A percentile compares a stretch with the other conserved stretches of the same genome.
Evolutionary conservation across 495 filamentous ascomycete species (phyloP).

Genomic region (Penicillium fimorum): DNA sequence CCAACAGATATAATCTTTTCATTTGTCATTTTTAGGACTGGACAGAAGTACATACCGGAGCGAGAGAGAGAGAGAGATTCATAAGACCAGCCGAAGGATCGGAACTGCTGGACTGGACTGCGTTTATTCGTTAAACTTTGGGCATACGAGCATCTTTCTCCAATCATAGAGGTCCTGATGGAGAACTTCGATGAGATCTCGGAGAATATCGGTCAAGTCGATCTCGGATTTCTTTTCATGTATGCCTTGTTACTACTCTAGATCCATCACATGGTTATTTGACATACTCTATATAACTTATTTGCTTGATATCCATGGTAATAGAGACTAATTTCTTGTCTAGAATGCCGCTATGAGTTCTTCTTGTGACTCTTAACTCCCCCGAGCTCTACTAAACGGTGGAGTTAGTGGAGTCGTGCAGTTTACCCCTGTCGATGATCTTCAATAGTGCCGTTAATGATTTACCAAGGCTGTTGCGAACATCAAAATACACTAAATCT

Average conservation of each 20-base stretch:
- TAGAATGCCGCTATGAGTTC: neutral
- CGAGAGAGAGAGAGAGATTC: neutral
- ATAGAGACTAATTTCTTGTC: too few species aligned
- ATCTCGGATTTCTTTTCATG: slow-evolving; percentile 1
- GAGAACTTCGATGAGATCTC: slow-evolving; percentile 6
- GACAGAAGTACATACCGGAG: neutral
- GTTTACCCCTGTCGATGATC: neutral
- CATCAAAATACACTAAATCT: neutral
- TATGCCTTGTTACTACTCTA: neutral
- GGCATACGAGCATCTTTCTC: neutral
- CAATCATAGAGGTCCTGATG: neutral
- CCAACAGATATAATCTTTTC: neutral
- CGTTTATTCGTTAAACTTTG: neutral
- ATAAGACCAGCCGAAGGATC: neutral
- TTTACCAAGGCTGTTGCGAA: neutral
- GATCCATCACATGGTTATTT: neutral
- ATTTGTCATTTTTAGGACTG: neutral
- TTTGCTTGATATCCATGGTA: too few species aligned
- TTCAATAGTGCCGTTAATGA: neutral
- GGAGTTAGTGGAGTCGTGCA: neutral
- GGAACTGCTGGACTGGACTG: neutral
- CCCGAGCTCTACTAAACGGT: neutral
- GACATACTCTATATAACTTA: neutral
- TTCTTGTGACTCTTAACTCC: neutral
- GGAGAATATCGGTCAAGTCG: slow-evolving; percentile 4